A percentile compares a stretch with the other conserved stretches of the same genome.
Evolutionary conservation across 345 rosid genomes (phyloP).

Genomic region (Nephelium lappaceum): DNA sequence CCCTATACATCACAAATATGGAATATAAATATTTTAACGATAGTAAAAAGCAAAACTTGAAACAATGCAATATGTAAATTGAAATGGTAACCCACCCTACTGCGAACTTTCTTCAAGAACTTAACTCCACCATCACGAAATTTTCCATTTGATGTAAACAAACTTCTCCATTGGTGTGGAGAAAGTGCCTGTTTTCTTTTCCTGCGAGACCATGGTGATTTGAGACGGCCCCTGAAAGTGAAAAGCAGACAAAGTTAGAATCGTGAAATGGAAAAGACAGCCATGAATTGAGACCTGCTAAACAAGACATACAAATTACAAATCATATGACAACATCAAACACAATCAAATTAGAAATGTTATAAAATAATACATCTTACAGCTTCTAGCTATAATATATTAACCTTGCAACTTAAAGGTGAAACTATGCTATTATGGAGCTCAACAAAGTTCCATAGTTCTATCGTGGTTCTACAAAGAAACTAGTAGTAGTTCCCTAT

Average conservation of each 20-base stretch:
- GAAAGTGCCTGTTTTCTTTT: constrained; percentile 74
- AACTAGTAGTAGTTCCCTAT: neutral
- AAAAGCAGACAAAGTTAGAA: constrained; percentile 9
- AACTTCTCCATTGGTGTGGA: constrained; percentile 71
- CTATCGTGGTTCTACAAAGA: neutral
- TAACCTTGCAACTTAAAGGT: neutral
- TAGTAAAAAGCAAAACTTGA: constrained; percentile 15
- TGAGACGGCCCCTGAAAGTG: constrained; percentile 58
- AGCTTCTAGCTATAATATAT: neutral
- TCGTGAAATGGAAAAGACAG: constrained; percentile 1
- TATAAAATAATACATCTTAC: neutral
- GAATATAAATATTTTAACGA: constrained; percentile 20
- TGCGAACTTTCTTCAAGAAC: constrained; percentile 86
- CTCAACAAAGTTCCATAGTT: neutral
- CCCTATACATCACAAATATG: constrained; percentile 55
- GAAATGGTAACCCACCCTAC: constrained; percentile 65
- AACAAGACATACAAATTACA: neutral
- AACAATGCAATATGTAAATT: constrained; percentile 12
- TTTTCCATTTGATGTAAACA: constrained; percentile 74
- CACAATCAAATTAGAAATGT: neutral
- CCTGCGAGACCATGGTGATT: constrained; percentile 91
- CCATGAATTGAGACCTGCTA: neutral
- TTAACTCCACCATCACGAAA: constrained; percentile 74
- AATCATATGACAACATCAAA: neutral
- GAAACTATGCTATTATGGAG: neutral